These are phyloP conservation scores for Pythium utonaiense DNA, from an alignment of 352 stramenopile genomes.

Conservation along the genomic window DNA sequence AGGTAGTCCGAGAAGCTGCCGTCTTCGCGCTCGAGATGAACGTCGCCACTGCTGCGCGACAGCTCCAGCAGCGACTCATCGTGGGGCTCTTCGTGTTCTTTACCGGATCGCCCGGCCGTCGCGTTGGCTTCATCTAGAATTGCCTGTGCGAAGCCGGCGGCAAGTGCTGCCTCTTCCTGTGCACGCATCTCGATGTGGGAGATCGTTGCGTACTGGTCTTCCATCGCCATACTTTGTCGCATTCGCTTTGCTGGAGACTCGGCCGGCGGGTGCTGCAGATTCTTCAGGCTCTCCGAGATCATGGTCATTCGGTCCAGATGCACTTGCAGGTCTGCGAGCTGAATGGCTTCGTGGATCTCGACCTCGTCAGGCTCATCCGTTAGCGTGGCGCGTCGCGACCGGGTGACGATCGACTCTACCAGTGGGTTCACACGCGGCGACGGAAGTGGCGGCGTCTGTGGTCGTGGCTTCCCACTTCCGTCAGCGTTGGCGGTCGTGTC, in stretches of 20 bases:
- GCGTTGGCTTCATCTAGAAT: constrained; percentile 15
- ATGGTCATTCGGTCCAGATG: constrained; percentile 75
- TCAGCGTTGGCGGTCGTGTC: constrained; percentile 6
- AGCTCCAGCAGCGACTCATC: constrained; percentile 27
- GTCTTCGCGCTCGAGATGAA: constrained; percentile 35
- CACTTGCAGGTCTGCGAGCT: constrained; percentile 62
- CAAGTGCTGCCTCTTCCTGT: constrained; percentile 20
- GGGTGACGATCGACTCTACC: constrained; percentile 21
- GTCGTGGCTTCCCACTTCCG: background rate
- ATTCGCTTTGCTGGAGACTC: constrained; percentile 44
- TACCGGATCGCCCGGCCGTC: background rate
- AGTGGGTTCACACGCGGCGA: constrained; percentile 11
- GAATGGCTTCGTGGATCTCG: constrained; percentile 24
- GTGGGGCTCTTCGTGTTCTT: background rate
- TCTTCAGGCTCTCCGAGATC: constrained; percentile 61
- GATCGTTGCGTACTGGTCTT: constrained; percentile 14
- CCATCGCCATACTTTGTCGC: constrained; percentile 31
- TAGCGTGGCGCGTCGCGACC: constrained; percentile 22
- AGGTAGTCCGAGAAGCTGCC: constrained; percentile 68
- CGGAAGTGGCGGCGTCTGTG: background rate
- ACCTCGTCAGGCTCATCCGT: constrained; percentile 10
- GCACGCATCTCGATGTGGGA: constrained; percentile 21
- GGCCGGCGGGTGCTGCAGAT: constrained; percentile 30
- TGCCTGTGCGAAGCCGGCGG: constrained; percentile 16
- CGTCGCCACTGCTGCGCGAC: constrained; percentile 37